These are phyloP conservation scores for Yamadazyma membranifaciens DNA, from an alignment of 1,139 yeast genomes.

Conservation along the genomic window DNA sequence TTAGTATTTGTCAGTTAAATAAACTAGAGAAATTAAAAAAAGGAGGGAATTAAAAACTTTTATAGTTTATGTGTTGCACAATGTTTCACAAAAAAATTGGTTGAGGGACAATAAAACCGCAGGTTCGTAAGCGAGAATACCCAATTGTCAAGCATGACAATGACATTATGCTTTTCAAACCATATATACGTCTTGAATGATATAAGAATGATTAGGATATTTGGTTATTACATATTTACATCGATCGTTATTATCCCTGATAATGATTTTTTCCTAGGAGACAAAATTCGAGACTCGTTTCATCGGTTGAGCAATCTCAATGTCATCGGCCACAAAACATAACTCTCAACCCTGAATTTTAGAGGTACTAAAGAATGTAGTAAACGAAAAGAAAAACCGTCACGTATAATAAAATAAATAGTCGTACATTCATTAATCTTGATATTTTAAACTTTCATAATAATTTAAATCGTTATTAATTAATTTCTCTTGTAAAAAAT, in stretches of 20 bases:
- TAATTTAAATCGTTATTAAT: conserved; percentile 35
- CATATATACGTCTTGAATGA: no score
- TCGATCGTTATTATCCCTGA: no score
- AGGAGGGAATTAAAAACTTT: no score
- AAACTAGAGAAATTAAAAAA: neutral
- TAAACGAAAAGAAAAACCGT: conserved; percentile 3
- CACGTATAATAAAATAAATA: conserved; percentile 10
- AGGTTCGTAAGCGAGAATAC: neutral
- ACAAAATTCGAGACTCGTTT: neutral
- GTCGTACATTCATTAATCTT: conserved; percentile 12
- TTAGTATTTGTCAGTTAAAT: neutral
- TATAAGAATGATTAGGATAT: no score
- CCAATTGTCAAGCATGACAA: conserved; percentile 3
- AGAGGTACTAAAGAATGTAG: neutral
- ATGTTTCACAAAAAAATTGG: conserved; percentile 2
- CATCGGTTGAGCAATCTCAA: neutral
- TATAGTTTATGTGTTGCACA: neutral
- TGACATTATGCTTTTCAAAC: neutral
- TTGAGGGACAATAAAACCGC: neutral
- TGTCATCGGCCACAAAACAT: neutral
- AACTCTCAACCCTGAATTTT: neutral
- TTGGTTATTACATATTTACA: no score
- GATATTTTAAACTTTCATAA: conserved; percentile 21
- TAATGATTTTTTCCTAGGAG: neutral
- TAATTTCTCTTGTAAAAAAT: conserved; percentile 41